These are phyloP conservation scores for Salvia splendens DNA, from an alignment of 257 asterid species.

Conservation along the genomic window DNA sequence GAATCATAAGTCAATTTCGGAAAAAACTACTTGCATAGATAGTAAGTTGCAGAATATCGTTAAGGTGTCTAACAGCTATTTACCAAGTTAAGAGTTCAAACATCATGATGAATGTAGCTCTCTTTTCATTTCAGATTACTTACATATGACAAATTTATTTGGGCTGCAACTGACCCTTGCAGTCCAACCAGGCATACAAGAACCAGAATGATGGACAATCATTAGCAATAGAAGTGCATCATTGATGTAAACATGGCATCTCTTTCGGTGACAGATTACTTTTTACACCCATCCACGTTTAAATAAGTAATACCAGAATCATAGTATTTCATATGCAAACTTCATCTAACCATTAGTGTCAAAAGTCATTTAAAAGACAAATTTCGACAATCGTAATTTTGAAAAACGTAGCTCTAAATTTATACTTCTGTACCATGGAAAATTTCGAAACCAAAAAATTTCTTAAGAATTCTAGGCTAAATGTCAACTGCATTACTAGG, in stretches of 20 bases:
- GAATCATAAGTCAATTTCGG: no score
- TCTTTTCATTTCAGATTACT: no score
- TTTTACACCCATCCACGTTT: no score
- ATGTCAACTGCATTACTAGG: constrained; percentile 15
- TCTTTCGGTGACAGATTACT: no score
- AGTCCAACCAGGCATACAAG: background rate
- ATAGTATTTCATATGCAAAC: background rate
- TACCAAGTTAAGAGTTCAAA: no score
- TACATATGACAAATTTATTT: background rate
- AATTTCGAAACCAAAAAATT: constrained; percentile 7
- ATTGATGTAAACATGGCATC: no score
- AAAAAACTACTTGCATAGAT: no score
- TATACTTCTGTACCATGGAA: background rate
- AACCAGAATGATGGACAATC: background rate
- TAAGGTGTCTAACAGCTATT: background rate
- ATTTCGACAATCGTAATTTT: no score
- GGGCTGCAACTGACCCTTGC: background rate
- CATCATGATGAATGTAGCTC: no score
- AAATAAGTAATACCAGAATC: background rate
- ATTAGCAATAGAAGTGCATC: background rate
- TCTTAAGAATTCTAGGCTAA: background rate
- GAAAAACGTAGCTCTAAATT: constrained; percentile 4
- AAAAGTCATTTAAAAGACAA: background rate
- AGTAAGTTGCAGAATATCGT: background rate
- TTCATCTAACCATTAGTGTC: background rate